These are phyloP conservation scores for Fraxinus baroniana DNA, from an alignment of 305 asterid genomes.

Conservation along the genomic window DNA sequence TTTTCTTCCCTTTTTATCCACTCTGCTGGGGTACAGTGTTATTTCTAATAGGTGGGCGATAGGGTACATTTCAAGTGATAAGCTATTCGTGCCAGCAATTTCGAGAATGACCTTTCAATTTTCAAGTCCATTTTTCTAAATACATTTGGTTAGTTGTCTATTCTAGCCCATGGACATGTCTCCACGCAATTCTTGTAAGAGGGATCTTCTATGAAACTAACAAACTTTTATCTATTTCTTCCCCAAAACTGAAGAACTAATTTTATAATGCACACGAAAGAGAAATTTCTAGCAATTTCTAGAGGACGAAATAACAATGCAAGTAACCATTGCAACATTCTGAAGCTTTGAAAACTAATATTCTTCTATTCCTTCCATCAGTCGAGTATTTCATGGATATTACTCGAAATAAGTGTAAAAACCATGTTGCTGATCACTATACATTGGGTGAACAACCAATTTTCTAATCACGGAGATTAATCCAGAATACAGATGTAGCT, in stretches of 20 bases:
- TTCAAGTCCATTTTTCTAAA: not conserved
- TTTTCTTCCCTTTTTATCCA: not conserved
- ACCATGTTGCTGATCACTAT: not conserved
- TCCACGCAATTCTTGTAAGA: too few relatives aligned
- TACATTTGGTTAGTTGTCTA: too few relatives aligned
- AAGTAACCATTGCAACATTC: not conserved
- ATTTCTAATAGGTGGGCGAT: not conserved
- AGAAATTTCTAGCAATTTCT: not conserved
- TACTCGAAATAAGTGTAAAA: not conserved
- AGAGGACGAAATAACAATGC: not conserved
- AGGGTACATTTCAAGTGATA: not conserved
- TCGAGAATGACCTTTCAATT: not conserved
- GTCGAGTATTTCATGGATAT: not conserved
- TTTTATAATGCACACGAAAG: not conserved
- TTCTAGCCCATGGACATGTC: too few relatives aligned
- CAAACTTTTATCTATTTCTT: not conserved
- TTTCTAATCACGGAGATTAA: not conserved
- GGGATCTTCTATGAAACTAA: slow-evolving; percentile 6
- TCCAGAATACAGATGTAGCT: not conserved
- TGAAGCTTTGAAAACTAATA: not conserved
- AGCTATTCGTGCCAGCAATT: not conserved
- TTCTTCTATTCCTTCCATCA: not conserved
- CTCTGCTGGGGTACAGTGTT: not conserved
- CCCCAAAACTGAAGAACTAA: not conserved
- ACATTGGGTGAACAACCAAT: not conserved